Evolutionary conservation across 495 filamentous ascomycete genomes (phyloP).

Genomic region (Thermothielavioides terrestris): DNA sequence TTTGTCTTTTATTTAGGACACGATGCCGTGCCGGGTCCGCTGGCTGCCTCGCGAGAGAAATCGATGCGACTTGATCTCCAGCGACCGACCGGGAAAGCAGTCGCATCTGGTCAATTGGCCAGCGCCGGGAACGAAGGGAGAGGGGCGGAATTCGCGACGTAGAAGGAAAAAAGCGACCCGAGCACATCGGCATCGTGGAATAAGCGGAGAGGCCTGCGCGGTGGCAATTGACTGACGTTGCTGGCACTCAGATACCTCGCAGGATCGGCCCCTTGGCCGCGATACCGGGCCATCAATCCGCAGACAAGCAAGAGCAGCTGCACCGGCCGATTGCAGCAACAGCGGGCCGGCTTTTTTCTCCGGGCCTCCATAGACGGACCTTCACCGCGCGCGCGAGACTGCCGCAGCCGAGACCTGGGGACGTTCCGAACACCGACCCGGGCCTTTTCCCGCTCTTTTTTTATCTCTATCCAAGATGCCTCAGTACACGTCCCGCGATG

Average conservation of each 20-base stretch:
- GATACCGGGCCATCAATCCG: slow-evolving; percentile 10
- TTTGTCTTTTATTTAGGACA: not conserved
- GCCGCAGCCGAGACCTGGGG: not conserved
- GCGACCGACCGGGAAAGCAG: slow-evolving; percentile 10
- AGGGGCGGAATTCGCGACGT: not conserved
- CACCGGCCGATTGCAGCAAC: slow-evolving; percentile 10
- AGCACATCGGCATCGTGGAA: not conserved
- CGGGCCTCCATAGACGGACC: not conserved
- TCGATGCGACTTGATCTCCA: slow-evolving; percentile 8
- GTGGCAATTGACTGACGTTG: slow-evolving; percentile 21
- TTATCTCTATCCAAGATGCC: slow-evolving; percentile 46
- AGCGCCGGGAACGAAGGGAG: not conserved
- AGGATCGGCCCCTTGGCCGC: slow-evolving; percentile 11
- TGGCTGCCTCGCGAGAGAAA: slow-evolving; percentile 4
- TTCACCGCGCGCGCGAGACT: slow-evolving; percentile 5
- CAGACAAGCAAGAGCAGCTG: slow-evolving; percentile 8
- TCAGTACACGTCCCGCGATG: slow-evolving; percentile 48
- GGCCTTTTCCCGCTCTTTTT: no score
- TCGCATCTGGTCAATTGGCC: slow-evolving; percentile 9
- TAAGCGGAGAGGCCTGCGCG: not conserved
- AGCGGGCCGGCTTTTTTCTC: not conserved
- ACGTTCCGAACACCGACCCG: no score
- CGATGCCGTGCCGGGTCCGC: not conserved
- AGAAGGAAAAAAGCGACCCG: not conserved
- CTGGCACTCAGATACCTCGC: no score